Percentiles rank a stretch among this genome's conserved stretches.
These are phyloP conservation scores for Camelina sativa DNA, from an alignment of 345 rosid genomes.

Conservation along the genomic window DNA sequence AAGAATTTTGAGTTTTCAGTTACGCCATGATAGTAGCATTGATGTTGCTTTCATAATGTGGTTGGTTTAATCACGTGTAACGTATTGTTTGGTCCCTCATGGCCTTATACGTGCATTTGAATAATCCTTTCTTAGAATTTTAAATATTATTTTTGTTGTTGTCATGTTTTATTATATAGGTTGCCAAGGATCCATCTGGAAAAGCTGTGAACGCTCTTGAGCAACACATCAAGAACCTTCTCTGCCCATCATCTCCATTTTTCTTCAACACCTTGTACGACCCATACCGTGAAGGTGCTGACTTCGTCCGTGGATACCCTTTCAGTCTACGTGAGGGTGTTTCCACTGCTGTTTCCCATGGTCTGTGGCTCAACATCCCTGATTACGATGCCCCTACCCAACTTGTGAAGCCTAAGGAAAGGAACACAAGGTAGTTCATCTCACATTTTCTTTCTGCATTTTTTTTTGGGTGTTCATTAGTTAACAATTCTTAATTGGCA, in stretches of 20 bases:
- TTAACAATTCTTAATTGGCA: constrained; percentile 16
- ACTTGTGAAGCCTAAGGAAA: constrained; percentile 91
- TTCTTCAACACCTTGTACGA: constrained; percentile 93
- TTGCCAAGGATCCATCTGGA: constrained; percentile 87
- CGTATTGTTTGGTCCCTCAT: constrained; percentile 24
- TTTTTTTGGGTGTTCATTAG: not conserved
- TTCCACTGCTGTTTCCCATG: constrained; percentile 84
- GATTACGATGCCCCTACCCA: constrained; percentile 96
- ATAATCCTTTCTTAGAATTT: not conserved
- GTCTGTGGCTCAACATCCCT: constrained; percentile 96
- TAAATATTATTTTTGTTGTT: not conserved
- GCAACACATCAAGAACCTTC: constrained; percentile 88
- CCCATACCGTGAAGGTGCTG: constrained; percentile 83
- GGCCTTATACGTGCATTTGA: not conserved
- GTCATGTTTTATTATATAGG: constrained; percentile 50
- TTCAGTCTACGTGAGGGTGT: constrained; percentile 95
- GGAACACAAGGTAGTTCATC: constrained; percentile 66
- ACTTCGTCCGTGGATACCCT: constrained; percentile 93
- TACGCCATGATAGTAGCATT: constrained; percentile 36
- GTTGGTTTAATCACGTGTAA: constrained; percentile 34
- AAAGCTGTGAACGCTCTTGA: constrained; percentile 84
- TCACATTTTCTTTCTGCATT: not conserved
- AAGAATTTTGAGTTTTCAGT: constrained; percentile 30
- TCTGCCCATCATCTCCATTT: constrained; percentile 75
- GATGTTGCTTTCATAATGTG: constrained; percentile 35